phyloP scores from a whole-genome alignment of 768 basidiomycete genomes.

The Jaapia argillacea region DNA sequence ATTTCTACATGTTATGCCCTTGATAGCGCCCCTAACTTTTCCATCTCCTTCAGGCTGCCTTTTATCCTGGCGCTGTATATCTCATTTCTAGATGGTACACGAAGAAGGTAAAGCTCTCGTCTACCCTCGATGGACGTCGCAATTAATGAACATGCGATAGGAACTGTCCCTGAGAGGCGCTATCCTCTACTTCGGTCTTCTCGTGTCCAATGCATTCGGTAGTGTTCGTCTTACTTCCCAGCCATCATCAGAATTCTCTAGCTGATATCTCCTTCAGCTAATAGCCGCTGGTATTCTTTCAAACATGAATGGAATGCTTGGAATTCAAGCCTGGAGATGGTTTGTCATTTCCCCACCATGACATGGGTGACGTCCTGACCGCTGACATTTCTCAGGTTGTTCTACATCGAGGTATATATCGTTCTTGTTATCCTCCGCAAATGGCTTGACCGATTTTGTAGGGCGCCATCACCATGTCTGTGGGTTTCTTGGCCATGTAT shows the following conservation, averaged over 20 bases:
- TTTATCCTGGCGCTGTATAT: conserved; percentile 61
- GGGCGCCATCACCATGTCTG: conserved; percentile 44
- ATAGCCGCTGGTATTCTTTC: conserved; percentile 70
- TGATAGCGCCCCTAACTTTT: too few relatives aligned
- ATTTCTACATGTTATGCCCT: conserved; percentile 20
- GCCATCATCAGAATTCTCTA: conserved; percentile 1
- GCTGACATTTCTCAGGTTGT: conserved; percentile 25
- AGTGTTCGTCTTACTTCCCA: conserved; percentile 7
- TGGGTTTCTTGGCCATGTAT: conserved; percentile 44
- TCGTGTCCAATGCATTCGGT: conserved; percentile 65
- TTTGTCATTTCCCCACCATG: conserved; percentile 3
- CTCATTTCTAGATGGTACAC: conserved; percentile 67
- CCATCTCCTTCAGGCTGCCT: conserved; percentile 44
- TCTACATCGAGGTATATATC: conserved; percentile 40
- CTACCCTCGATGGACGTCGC: background rate
- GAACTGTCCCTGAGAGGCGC: conserved; percentile 22
- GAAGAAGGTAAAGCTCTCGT: conserved; percentile 9
- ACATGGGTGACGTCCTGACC: background rate
- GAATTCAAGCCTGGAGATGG: conserved; percentile 67
- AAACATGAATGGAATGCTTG: conserved; percentile 58
- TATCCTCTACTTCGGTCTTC: conserved; percentile 24
- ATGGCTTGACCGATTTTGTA: background rate
- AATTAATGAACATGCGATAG: background rate
- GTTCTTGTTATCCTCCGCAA: background rate
- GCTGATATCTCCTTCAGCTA: conserved; percentile 27